Conservation (phyloP, 2,329 filamentous ascomycete species). For the Biscogniauxia mediterranea region DNA sequence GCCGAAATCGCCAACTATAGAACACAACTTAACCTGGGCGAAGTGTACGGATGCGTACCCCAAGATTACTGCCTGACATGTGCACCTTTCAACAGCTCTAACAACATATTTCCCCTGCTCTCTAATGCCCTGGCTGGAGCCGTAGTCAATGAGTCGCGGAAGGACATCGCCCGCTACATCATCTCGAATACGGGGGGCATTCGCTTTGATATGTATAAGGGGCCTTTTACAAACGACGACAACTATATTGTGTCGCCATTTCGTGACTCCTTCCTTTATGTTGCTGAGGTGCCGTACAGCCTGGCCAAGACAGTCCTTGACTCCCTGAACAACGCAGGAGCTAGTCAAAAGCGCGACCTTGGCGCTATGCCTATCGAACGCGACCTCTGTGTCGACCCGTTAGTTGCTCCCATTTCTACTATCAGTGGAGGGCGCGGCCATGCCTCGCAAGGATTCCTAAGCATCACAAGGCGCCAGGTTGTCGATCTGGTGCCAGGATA, state of each 20-base stretch:
- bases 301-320: constrained; percentile 38
- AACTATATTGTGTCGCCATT: constrained; percentile 58
- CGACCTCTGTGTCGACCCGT: constrained; percentile 50
- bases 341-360: constrained; percentile 36
- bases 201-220: constrained; percentile 61
- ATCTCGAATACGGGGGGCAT: constrained; percentile 60
- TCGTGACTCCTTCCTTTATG: constrained; percentile 50
- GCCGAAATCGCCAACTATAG: constrained; percentile 50
- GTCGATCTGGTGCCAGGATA: constrained; percentile 47
- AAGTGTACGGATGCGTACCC: constrained; percentile 59
- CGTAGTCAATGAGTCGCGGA: constrained; percentile 52
- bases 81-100: constrained; percentile 48
- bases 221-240: constrained; percentile 56
- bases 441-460: constrained; percentile 27
- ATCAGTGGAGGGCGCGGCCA: constrained; percentile 10
- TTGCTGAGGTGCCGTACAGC: constrained; percentile 50
- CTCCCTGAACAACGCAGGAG: constrained; percentile 43
- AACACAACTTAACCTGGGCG: constrained; percentile 52
- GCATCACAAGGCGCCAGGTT: constrained; percentile 49
- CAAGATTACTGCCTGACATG: constrained; percentile 58
- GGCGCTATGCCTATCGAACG: constrained; percentile 36
- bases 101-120: constrained; percentile 56
- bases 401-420: constrained; percentile 21
- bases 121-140: constrained; percentile 48
- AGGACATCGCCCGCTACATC: constrained; percentile 51